Evolutionary conservation across 2,329 filamentous ascomycete genomes (phyloP), one percentile per base, ranked within the genome.

Genomic region (Plenodomus biglobosus): DNA sequence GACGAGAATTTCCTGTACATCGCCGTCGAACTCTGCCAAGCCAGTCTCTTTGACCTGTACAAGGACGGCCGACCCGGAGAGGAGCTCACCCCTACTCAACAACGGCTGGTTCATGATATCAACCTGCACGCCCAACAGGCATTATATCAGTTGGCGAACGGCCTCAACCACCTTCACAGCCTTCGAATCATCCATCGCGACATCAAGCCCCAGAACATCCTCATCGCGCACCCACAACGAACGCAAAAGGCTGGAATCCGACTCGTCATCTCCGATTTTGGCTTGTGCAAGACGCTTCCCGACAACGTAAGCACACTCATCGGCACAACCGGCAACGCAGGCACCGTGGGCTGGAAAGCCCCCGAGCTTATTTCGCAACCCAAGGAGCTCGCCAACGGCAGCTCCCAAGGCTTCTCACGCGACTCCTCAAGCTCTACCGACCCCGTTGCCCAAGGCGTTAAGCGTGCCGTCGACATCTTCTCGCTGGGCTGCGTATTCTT

Each of bases 401-500:
- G 72, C 46, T 74, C 70, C 4, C 73, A 74, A 34, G 73, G 72
- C 48, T 72, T 75, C 44, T 73, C 72, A 38, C 65, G 71, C 36
- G 72, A 74, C 38, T 74, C 73, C 0, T 72, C 70, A 1, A 70
- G 62, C 43, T 72, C 69, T 1, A 70, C 64, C 3, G 71, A 73
- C 47, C 67, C 69, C 1, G 77, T 83, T 20, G 63, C 70, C 58
- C 86, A 91, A 50, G 88, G 94, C 42, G 92, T 95, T 6, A 99
- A 95, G 38, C 87, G 94, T 38, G 90, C 94, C 8, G 96, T 97
- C 52, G 94, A 99, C 68, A 96, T 99, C 20, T 99, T 99, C 75
- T 96, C 92, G 0, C 81, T 99, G 30, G 94, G 94, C 1, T 87
- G 96, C 44, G 91, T 99, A n/a, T 99, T 96, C 77, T 97, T 92